These are phyloP conservation scores for Hansenula lynferdii DNA, from an alignment of 1,139 yeast genomes.

Conservation along the genomic window DNA sequence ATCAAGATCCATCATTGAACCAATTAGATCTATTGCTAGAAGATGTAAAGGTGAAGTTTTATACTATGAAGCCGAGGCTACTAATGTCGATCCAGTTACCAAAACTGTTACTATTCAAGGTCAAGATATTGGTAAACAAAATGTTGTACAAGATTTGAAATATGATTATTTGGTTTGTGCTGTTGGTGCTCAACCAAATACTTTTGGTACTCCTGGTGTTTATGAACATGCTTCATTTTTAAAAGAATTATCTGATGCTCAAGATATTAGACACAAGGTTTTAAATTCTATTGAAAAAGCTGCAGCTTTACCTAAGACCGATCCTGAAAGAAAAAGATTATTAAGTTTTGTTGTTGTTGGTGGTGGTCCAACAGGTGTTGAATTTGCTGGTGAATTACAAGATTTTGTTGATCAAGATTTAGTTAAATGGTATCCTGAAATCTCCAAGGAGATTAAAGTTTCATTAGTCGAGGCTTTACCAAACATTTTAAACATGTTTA, in stretches of 20 bases:
- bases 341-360: constrained; percentile 86
- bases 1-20: constrained; percentile 84
- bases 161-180: constrained; percentile 85
- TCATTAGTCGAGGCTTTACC: constrained; percentile 90
- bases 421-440: constrained; percentile 82
- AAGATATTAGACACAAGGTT: constrained; percentile 67
- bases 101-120: constrained; percentile 56
- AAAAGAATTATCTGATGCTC: constrained; percentile 83
- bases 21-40: constrained; percentile 71
- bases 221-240: constrained; percentile 80
- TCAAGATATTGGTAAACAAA: constrained; percentile 22
- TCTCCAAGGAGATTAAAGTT: constrained; percentile 75
- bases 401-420: constrained; percentile 93
- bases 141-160: constrained; percentile 43
- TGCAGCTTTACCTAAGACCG: constrained; percentile 65
- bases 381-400: constrained; percentile 91
- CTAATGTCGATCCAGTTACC: constrained; percentile 65
- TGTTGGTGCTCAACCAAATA: constrained; percentile 90
- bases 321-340: constrained; percentile 75
- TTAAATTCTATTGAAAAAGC: constrained; percentile 85
- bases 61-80: constrained; percentile 90
- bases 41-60: constrained; percentile 73
- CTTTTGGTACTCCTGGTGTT: constrained; percentile 93
- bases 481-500: constrained; percentile 82
- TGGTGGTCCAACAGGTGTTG: constrained; percentile 98